Evolutionary conservation across 345 rosid genomes (phyloP).

Genomic region (Camelina hispida): DNA sequence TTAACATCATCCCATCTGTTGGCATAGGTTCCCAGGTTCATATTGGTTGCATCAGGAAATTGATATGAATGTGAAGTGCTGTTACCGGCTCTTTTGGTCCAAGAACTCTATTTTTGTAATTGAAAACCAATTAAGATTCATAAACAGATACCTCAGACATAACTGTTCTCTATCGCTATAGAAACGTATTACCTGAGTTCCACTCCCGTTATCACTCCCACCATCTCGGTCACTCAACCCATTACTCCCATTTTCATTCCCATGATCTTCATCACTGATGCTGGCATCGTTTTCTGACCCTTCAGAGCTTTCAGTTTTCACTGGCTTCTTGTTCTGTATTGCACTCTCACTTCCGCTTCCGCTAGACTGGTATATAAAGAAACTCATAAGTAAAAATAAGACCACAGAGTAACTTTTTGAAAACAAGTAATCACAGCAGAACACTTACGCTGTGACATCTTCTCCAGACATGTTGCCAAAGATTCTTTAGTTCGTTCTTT

Average conservation of each 20-base stretch:
- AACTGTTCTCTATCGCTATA: not conserved
- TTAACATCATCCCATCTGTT: constrained; percentile 39
- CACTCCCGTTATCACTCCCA: constrained; percentile 82
- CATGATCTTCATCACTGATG: constrained; percentile 48
- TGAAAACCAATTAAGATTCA: constrained; percentile 18
- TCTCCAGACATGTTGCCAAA: constrained; percentile 92
- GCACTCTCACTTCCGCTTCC: constrained; percentile 82
- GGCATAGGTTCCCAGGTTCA: constrained; percentile 46
- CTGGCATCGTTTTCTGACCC: constrained; percentile 53
- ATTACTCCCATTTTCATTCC: constrained; percentile 53
- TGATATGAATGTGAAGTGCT: constrained; percentile 50
- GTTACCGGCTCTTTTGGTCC: constrained; percentile 64
- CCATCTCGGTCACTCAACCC: constrained; percentile 43
- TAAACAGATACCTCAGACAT: not conserved
- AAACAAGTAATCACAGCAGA: constrained; percentile 21
- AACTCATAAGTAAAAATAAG: not conserved
- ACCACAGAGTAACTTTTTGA: not conserved
- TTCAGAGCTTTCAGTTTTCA: constrained; percentile 53
- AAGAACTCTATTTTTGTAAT: constrained; percentile 57
- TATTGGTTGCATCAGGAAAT: constrained; percentile 58
- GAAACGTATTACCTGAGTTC: constrained; percentile 62
- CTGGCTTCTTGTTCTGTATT: constrained; percentile 54
- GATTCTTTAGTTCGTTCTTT: constrained; percentile 83
- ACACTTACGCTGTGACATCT: constrained; percentile 77
- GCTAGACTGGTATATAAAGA: constrained; percentile 59